Evolutionary conservation across 2,329 filamentous ascomycete genomes (phyloP).

Genomic region (Cyphellophora attinorum): DNA sequence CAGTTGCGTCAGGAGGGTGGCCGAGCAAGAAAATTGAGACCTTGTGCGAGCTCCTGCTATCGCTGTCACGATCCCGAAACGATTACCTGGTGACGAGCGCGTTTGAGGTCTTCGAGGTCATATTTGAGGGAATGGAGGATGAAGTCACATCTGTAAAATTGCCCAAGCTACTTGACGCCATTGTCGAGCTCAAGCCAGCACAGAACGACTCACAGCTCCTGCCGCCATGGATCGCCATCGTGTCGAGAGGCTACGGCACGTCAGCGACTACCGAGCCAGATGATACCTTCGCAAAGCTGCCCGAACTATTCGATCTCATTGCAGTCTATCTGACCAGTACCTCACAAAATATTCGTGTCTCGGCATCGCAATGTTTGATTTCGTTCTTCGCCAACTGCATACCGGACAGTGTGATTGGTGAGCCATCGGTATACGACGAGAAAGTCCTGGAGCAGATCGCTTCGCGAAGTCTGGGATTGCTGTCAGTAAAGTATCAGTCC

Average conservation of each 20-base stretch:
- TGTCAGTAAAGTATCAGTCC: slow-evolving; percentile 84
- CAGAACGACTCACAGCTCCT: slow-evolving; percentile 90
- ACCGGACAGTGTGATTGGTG: slow-evolving; percentile 69
- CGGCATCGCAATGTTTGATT: slow-evolving; percentile 87
- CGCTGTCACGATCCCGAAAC: slow-evolving; percentile 81
- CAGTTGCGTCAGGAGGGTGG: slow-evolving; percentile 82
- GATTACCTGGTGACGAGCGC: slow-evolving; percentile 94
- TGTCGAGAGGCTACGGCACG: slow-evolving; percentile 90
- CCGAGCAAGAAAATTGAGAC: slow-evolving; percentile 91
- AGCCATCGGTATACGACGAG: slow-evolving; percentile 87
- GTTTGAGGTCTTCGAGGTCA: slow-evolving; percentile 95
- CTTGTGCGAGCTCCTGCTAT: slow-evolving; percentile 78
- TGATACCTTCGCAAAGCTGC: slow-evolving; percentile 84
- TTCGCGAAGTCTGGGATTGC: slow-evolving; percentile 59
- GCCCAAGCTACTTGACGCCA: slow-evolving; percentile 79
- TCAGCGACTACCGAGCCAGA: slow-evolving; percentile 79
- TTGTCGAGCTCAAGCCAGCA: slow-evolving; percentile 81
- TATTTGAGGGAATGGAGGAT: slow-evolving; percentile 83
- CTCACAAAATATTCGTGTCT: slow-evolving; percentile 87
- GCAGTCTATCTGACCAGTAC: slow-evolving; percentile 74
- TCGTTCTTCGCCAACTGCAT: slow-evolving; percentile 89
- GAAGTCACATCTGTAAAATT: slow-evolving; percentile 84
- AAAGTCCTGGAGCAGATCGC: slow-evolving; percentile 74
- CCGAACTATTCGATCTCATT: slow-evolving; percentile 72
- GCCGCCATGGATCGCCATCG: slow-evolving; percentile 90